Evolutionary conservation across 225 moss, liverwort and hornwort genomes (phyloP).

Genomic region (Lunularia cruciata): DNA sequence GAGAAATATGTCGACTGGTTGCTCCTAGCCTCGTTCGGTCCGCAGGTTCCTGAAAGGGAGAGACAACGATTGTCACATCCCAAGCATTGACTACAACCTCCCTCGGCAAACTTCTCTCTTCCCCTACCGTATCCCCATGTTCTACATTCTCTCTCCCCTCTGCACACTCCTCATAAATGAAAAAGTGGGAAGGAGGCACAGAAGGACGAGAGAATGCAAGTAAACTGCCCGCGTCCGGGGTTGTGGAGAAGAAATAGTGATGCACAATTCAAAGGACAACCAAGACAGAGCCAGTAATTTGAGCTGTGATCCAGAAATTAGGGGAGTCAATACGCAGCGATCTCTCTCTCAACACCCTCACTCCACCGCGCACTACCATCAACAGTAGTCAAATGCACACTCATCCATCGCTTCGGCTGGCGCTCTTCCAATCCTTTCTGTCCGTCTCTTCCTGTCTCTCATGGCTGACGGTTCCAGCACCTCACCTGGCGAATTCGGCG

Average conservation of each 20-base stretch:
- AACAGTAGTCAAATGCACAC: slow-evolving; percentile 10
- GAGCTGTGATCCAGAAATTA: slow-evolving; percentile 10
- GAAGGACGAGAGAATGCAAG: slow-evolving; percentile 15
- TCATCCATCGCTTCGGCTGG: slow-evolving; percentile 9
- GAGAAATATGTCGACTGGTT: slow-evolving; percentile 3
- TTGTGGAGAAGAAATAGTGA: slow-evolving; percentile 8
- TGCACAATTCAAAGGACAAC: neutral
- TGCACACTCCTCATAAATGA: slow-evolving; percentile 19
- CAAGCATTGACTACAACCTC: neutral
- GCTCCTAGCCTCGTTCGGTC: slow-evolving; percentile 3
- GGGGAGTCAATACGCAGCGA: slow-evolving; percentile 11
- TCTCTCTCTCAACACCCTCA: slow-evolving; percentile 8
- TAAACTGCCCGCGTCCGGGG: neutral
- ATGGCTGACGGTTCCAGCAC: slow-evolving; percentile 17
- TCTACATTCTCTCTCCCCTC: slow-evolving; percentile 21
- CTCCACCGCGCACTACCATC: slow-evolving; percentile 10
- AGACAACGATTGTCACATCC: slow-evolving; percentile 10
- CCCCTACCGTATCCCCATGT: slow-evolving; percentile 15
- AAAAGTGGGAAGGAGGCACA: slow-evolving; percentile 7
- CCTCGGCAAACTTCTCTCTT: neutral
- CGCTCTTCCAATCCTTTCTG: neutral
- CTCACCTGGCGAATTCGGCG: slow-evolving; percentile 6
- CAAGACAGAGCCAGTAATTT: neutral
- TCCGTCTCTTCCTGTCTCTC: slow-evolving; percentile 26
- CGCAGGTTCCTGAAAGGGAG: slow-evolving; percentile 16